Evolutionary conservation across 176 grass and related monocot species (phyloP), one percentile per base, ranked within the genome.

Genomic region (Oryza meyeriana): DNA sequence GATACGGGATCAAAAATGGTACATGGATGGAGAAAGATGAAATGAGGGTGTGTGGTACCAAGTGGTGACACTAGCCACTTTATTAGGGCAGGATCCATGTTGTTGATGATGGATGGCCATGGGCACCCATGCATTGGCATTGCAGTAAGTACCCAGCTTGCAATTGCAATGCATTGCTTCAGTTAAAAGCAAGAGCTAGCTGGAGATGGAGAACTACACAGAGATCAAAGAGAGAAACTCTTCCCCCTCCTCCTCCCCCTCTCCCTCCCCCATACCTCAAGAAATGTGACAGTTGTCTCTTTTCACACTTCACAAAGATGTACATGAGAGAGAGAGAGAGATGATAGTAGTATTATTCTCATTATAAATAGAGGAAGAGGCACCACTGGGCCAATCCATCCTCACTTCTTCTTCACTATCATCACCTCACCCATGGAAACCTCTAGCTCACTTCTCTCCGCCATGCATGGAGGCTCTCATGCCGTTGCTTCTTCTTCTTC

Each of bases 251-350:
- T 47, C 18, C 55, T 25, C 64, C 33, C 77, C 45, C 14, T 30
- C 62, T 58, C 57, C 58, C 67, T 58, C 83, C 78, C 83, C 77
- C 67, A 82, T 86, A 70, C 84, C 84, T 86, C 88, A 74, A 83
- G 74, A 86, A 79, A 82, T 59, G 88, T 63, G 88, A 78, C 74
- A 78, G 74, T 83, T 86, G 79, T 90, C 83, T 77, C 83, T 64
- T 76, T 71, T 59, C 72, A 76, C 76, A 81, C 29, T 47, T 8
- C 67, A 66, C 66, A 64, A 25, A 39, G 1, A 4, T 33, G 5
- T 16, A 69, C 25, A 14, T 3, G 24, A 50, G n/a, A 50, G 61
- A 33, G 36, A 47, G 61, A 76, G 41, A 41, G 38, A 48, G 32
- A 31, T 1, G 55, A 9, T 22, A n/a, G 17, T 55, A 22, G 17